A percentile compares a stretch with the other conserved stretches of the same genome.
Conservation (phyloP, 495 filamentous ascomycete species). For the Neurospora sp. region DNA sequence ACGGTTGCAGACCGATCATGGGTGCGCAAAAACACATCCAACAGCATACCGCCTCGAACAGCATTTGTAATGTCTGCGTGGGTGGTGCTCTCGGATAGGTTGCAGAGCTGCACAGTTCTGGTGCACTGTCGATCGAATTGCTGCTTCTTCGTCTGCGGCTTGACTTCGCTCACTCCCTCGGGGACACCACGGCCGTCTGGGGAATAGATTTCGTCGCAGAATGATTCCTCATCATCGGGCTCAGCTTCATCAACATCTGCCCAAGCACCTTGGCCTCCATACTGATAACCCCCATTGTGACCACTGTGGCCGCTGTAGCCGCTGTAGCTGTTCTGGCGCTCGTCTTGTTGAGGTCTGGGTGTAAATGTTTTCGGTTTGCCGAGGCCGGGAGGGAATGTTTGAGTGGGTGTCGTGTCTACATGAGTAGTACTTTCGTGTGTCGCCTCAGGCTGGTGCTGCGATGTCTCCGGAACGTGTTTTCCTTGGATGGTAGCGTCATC, state of each 20-base stretch:
- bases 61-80: conserved; percentile 57
- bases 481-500: conserved; percentile 26
- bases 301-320: conserved; percentile 1
- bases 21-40: conserved; percentile 59
- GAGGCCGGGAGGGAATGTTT: not conserved
- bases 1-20: conserved; percentile 54
- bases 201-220: conserved; percentile 11
- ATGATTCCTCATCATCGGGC: conserved; percentile 16
- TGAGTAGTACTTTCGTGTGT: conserved; percentile 20
- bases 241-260: conserved; percentile 13
- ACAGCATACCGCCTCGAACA: conserved; percentile 58
- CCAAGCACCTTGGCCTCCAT: conserved; percentile 15
- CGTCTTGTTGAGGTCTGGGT: not conserved
- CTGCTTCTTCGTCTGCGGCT: conserved; percentile 11
- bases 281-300: not conserved
- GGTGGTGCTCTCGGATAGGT: conserved; percentile 53
- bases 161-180: conserved; percentile 11
- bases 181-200: conserved; percentile 8
- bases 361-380: not conserved
- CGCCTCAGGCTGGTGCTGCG: conserved; percentile 1
- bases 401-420: conserved; percentile 6
- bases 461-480: conserved; percentile 10
- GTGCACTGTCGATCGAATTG: conserved; percentile 36
- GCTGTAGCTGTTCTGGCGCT: conserved; percentile 1
- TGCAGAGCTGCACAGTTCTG: conserved; percentile 53